Base-by-base conservation (phyloP, 371 early-diverging fungal species). In the Rhizopus delemar region DNA sequence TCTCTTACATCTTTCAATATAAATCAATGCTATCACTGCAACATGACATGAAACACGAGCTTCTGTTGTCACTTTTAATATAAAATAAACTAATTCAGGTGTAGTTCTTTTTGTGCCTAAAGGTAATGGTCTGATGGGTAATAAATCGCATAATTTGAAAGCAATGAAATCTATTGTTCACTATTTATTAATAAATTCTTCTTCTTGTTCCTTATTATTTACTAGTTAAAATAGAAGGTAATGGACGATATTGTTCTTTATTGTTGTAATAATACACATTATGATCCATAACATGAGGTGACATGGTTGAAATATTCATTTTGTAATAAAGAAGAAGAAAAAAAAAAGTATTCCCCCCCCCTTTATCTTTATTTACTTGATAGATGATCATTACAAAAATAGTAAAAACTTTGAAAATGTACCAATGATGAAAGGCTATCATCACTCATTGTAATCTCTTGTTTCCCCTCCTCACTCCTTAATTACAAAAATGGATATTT, bases 61-160 rank as follows among this genome's bases (percentile, higher is more conserved):
- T 53, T 65, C 57, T 43, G 59, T 41, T 28, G 68, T 65, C 9
- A 68, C 41, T 53, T 59, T 68, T 43, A 68, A 43, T 12, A 71
- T 71, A 31, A 68, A 71, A 51, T 71, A 71, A 2, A 71, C 54
- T 7, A 71, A 48, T 43, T 68, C 71, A 4, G 71, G 71, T 3
- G 68, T 53, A 6, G 65, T 65, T 48, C 68, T 56, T 51, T 53
- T 56, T 13, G 57, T 49, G n/a, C 57, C 57, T 8, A 35, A 48
- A 41, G 68, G 63, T 16, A 65, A 53, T 6, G 65, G 64, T 4
- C 68, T 62, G 36, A 59, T 67, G 13, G 59, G 71, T 15, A 71
- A 46, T 15, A 71, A 46, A 46, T 71, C 71, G 22, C 68, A 64
- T 22, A 71, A 46, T n/a, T 68, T 71, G 33, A 68, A 36, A 16